Evolutionary conservation across 139 green algal species (phyloP).

Genomic region (Chlamydomonas eustigma): DNA sequence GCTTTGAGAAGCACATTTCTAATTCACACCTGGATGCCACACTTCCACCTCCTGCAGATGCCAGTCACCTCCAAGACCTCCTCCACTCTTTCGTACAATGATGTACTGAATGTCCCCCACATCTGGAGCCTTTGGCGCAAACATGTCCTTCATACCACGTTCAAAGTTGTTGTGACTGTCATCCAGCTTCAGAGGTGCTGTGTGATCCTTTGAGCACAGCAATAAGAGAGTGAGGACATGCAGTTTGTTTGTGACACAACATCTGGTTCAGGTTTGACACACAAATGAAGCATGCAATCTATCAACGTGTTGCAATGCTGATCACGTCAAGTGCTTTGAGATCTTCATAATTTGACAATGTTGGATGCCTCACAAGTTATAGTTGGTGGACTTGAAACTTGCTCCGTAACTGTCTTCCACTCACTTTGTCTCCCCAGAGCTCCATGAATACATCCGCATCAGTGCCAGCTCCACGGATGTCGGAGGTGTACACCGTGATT

Average conservation of each 20-base stretch:
- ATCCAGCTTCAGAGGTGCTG: conserved; percentile 34
- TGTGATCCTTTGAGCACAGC: too few relatives aligned
- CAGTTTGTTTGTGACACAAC: too few relatives aligned
- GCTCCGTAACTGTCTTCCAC: not conserved
- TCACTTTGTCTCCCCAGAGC: conserved; percentile 44
- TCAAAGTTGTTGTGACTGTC: conserved; percentile 53
- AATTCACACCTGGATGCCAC: conserved; percentile 32
- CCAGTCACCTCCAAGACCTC: conserved; percentile 41
- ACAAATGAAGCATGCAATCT: too few relatives aligned
- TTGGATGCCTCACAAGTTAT: too few relatives aligned
- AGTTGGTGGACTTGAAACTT: too few relatives aligned
- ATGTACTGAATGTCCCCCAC: conserved; percentile 41
- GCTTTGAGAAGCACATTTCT: too few relatives aligned
- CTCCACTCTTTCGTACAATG: conserved; percentile 28
- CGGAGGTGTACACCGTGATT: conserved; percentile 33
- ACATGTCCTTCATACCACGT: conserved; percentile 44
- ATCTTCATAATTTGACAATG: too few relatives aligned
- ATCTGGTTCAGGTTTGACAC: too few relatives aligned
- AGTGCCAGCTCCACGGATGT: conserved; percentile 55
- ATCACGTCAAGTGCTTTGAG: too few relatives aligned
- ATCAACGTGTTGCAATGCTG: too few relatives aligned
- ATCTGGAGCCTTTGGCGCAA: conserved; percentile 37
- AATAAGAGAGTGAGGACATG: too few relatives aligned
- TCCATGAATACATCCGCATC: conserved; percentile 51
- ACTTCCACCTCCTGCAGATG: conserved; percentile 48